Conservation (phyloP, 2,329 filamentous ascomycete genomes). For the Trichoderma cornu-damae region DNA sequence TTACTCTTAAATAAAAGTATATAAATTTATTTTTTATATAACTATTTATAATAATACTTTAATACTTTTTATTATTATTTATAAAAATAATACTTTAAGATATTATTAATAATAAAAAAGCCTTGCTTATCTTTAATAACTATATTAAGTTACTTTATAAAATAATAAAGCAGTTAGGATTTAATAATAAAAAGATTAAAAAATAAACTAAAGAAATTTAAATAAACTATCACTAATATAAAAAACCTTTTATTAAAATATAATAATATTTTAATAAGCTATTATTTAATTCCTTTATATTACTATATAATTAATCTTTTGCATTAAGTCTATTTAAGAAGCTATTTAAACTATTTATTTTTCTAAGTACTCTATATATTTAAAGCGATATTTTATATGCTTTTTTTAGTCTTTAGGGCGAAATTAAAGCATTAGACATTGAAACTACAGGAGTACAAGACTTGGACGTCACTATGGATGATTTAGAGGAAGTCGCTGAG, state of each 20-base stretch:
- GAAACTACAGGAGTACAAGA: background rate
- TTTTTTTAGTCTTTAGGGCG: background rate
- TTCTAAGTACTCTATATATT: background rate
- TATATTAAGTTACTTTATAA: background rate
- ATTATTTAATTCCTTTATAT: background rate
- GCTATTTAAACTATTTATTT: background rate
- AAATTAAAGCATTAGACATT: background rate
- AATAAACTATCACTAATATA: background rate
- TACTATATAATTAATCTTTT: background rate
- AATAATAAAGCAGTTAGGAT: constrained; percentile 1
- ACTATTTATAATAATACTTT: constrained; percentile 8
- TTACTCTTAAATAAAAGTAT: background rate
- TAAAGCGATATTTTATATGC: constrained; percentile 6
- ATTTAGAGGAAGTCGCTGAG: too few species aligned
- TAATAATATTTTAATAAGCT: background rate
- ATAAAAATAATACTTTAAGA: constrained; percentile 4
- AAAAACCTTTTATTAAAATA: background rate
- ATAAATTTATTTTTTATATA: background rate
- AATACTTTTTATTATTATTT: constrained; percentile 6
- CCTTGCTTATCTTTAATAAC: background rate
- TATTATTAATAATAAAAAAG: background rate
- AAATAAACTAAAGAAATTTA: background rate
- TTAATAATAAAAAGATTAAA: constrained; percentile 5
- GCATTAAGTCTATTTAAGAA: background rate
- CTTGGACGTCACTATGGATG: too few species aligned